A percentile compares a stretch with the other conserved stretches of the same genome.
Evolutionary conservation across 1,139 yeast species (phyloP).

Genomic region (Eremothecium cymbalariae): DNA sequence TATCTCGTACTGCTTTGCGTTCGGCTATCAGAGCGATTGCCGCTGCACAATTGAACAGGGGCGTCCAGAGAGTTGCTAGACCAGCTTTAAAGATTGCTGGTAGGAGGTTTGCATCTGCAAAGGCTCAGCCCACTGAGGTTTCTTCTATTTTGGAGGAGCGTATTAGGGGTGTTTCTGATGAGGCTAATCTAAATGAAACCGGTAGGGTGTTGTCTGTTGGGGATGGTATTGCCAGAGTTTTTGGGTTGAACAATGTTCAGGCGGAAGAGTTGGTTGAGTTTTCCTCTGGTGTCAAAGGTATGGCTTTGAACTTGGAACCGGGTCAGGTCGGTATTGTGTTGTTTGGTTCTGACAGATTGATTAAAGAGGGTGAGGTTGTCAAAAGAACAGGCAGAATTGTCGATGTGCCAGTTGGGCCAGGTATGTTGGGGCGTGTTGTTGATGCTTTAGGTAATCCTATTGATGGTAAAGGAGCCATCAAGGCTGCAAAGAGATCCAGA

Average conservation of each 20-base stretch:
- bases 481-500: constrained; percentile 76
- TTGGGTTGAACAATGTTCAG: constrained; percentile 98
- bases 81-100: constrained; percentile 58
- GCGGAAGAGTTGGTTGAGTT: constrained; percentile 99
- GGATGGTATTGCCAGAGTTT: constrained; percentile 99
- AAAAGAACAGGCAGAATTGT: constrained; percentile 99
- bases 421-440: constrained; percentile 96
- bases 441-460: constrained; percentile 99
- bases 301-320: constrained; percentile 99
- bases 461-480: constrained; percentile 99
- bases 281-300: constrained; percentile 99
- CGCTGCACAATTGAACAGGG: constrained; percentile 49
- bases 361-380: constrained; percentile 99
- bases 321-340: constrained; percentile 99
- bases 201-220: constrained; percentile 99
- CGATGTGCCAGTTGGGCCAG: constrained; percentile 99
- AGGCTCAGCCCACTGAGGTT: constrained; percentile 99
- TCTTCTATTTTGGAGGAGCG: constrained; percentile 98
- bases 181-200: constrained; percentile 96
- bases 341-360: constrained; percentile 98
- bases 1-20: constrained; percentile 73
- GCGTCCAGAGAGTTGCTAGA: constrained; percentile 60
- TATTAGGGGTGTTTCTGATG: constrained; percentile 98
- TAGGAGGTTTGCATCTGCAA: constrained; percentile 86
- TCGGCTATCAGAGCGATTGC: constrained; percentile 70